These are phyloP conservation scores for Pseudozyma pruni DNA, from an alignment of 1,284 basidiomycete species.

Conservation along the genomic window DNA sequence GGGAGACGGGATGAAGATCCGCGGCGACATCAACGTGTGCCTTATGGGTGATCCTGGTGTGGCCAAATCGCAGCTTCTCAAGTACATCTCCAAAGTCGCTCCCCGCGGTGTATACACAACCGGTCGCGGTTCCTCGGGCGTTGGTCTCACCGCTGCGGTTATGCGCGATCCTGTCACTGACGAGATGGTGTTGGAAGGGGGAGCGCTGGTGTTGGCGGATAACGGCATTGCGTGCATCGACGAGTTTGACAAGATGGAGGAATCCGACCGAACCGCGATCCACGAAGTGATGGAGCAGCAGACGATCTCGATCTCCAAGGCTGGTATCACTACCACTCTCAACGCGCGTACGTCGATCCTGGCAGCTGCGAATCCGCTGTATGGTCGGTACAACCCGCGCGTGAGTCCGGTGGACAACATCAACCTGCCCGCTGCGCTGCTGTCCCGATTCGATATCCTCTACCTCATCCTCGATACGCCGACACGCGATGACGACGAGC, in stretches of 20 bases:
- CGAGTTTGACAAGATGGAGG: conserved; percentile 99
- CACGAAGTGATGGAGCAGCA: conserved; percentile 99
- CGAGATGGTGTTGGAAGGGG: conserved; percentile 99
- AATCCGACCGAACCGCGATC: conserved; percentile 94
- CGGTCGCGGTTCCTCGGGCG: conserved; percentile 95
- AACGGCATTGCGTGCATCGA: conserved; percentile 99
- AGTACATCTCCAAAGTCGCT: conserved; percentile 98
- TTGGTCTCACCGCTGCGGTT: conserved; percentile 97
- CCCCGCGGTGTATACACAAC: conserved; percentile 98
- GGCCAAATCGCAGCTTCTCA: conserved; percentile 96
- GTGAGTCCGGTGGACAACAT: conserved; percentile 99
- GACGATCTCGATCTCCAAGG: conserved; percentile 99
- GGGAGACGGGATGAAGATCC: conserved; percentile 97
- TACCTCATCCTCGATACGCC: conserved; percentile 98
- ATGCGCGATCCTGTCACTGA: conserved; percentile 99
- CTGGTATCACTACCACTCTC: conserved; percentile 96
- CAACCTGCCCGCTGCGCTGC: conserved; percentile 93
- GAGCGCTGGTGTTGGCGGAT: conserved; percentile 95
- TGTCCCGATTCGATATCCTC: conserved; percentile 94
- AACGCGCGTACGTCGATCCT: conserved; percentile 99
- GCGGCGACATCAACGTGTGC: conserved; percentile 97
- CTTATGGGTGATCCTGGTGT: conserved; percentile 99
- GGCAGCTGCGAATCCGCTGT: conserved; percentile 96
- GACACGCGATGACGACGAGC: conserved; percentile 90
- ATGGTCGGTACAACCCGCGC: conserved; percentile 97